These are phyloP conservation scores for Chondrus crispus DNA, from an alignment of 23 red algal genomes.

Conservation along the genomic window DNA sequence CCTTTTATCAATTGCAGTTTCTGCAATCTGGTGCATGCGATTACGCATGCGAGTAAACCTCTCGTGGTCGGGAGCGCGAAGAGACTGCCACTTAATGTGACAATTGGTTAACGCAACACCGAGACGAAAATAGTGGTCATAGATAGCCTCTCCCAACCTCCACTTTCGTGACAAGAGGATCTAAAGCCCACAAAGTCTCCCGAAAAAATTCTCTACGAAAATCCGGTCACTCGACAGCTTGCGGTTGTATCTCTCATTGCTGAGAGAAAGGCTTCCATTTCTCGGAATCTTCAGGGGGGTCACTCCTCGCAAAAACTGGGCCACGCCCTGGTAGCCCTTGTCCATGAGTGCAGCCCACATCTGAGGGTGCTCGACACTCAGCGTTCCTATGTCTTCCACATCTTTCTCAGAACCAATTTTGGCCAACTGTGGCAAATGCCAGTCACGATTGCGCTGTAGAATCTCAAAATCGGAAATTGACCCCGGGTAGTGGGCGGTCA, in stretches of 20 bases:
- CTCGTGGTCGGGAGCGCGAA: background rate
- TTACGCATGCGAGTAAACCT: background rate
- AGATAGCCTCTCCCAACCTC: background rate
- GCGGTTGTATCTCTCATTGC: background rate
- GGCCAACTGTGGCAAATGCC: background rate
- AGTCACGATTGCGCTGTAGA: background rate
- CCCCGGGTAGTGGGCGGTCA: background rate
- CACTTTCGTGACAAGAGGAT: background rate
- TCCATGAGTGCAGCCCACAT: background rate
- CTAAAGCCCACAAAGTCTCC: background rate
- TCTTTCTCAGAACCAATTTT: background rate
- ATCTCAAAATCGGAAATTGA: background rate
- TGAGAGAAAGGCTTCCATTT: background rate
- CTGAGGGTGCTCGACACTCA: background rate
- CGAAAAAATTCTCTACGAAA: slow-evolving; percentile 23
- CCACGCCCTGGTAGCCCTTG: slow-evolving; percentile 20
- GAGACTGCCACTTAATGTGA: background rate
- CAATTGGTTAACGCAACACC: background rate
- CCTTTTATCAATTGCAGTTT: background rate
- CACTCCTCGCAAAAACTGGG: background rate
- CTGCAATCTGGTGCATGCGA: background rate
- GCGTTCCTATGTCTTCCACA: background rate
- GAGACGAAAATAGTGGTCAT: background rate
- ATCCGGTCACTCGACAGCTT: slow-evolving; percentile 17
- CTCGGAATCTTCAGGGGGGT: slow-evolving; percentile 2